Conservation (phyloP, 1,284 basidiomycete species). For the Mycena sp. region DNA sequence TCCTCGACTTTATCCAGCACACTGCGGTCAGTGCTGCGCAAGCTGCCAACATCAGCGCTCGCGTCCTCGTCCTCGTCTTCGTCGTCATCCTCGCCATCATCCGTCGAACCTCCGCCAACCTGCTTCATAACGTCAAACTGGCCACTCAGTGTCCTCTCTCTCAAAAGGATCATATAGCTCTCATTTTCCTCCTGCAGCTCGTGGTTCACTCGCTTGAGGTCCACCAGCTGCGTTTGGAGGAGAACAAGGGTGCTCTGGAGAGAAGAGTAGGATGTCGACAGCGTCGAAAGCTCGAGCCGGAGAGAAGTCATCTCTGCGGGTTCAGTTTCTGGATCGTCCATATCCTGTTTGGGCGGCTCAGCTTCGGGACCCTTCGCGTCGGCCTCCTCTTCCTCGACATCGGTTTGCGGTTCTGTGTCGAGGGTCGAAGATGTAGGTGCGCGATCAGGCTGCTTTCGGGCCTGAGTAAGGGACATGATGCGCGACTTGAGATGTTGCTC, state of each 20-base stretch:
- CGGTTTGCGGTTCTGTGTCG: constrained; percentile 47
- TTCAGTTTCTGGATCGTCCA: constrained; percentile 72
- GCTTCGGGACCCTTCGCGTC: constrained; percentile 28
- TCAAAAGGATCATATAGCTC: constrained; percentile 90
- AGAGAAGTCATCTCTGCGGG: constrained; percentile 87
- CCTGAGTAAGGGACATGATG: constrained; percentile 79
- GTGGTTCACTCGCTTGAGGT: constrained; percentile 83
- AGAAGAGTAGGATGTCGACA: constrained; percentile 82
- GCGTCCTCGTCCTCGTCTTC: constrained; percentile 50
- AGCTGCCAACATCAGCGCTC: constrained; percentile 60
- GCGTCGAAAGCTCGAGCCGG: constrained; percentile 79
- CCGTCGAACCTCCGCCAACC: constrained; percentile 63
- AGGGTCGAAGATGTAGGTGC: constrained; percentile 32
- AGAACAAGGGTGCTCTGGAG: constrained; percentile 80
- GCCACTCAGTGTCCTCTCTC: constrained; percentile 89
- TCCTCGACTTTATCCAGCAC: constrained; percentile 67
- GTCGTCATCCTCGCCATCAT: constrained; percentile 62
- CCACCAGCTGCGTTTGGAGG: constrained; percentile 78
- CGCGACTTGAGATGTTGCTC: constrained; percentile 89
- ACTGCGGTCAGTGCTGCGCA: constrained; percentile 64
- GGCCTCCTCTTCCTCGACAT: constrained; percentile 48
- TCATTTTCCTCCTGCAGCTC: constrained; percentile 93
- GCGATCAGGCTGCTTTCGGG: constrained; percentile 59
- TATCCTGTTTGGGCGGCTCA: constrained; percentile 47
- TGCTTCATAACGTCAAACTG: constrained; percentile 80